Conservation (phyloP, 768 basidiomycete genomes). For the Phylloporus arenicola region DNA sequence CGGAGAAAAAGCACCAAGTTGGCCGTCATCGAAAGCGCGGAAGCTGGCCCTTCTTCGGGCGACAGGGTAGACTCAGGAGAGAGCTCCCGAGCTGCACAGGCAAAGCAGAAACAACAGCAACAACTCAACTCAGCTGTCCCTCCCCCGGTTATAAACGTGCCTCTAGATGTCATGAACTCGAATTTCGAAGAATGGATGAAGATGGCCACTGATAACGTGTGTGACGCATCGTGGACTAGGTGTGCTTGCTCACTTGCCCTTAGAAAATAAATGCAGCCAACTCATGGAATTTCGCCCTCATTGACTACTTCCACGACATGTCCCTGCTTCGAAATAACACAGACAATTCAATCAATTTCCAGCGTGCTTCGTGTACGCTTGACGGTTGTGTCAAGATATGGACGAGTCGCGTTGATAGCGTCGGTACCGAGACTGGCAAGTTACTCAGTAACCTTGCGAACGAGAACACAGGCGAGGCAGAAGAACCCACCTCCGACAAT, state of each 20-base stretch:
- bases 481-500: slow-evolving; percentile 51
- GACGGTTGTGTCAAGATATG: slow-evolving; percentile 99
- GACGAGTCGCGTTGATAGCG: slow-evolving; percentile 96
- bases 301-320: slow-evolving; percentile 99
- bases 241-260: slow-evolving; percentile 8
- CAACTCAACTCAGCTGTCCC: slow-evolving; percentile 57
- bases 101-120: slow-evolving; percentile 53
- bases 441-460: slow-evolving; percentile 82
- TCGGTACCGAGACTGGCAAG: slow-evolving; percentile 95
- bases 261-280: slow-evolving; percentile 99
- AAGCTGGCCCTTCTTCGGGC: slow-evolving; percentile 53
- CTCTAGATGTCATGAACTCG: slow-evolving; percentile 80
- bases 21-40: slow-evolving; percentile 47
- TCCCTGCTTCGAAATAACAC: slow-evolving; percentile 86
- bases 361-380: slow-evolving; percentile 94
- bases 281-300: slow-evolving; percentile 96
- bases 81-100: slow-evolving; percentile 39
- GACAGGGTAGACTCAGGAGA: slow-evolving; percentile 36
- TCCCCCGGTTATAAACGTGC: slow-evolving; percentile 53
- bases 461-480: slow-evolving; percentile 56
- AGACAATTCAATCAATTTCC: slow-evolving; percentile 98
- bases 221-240: slow-evolving; percentile 1
- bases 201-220: slow-evolving; percentile 96
- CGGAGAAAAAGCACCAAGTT: slow-evolving; percentile 74
- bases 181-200: slow-evolving; percentile 99